phyloP scores from a whole-genome alignment of 257 asterid genomes.

The Nicotiana knightiana region DNA sequence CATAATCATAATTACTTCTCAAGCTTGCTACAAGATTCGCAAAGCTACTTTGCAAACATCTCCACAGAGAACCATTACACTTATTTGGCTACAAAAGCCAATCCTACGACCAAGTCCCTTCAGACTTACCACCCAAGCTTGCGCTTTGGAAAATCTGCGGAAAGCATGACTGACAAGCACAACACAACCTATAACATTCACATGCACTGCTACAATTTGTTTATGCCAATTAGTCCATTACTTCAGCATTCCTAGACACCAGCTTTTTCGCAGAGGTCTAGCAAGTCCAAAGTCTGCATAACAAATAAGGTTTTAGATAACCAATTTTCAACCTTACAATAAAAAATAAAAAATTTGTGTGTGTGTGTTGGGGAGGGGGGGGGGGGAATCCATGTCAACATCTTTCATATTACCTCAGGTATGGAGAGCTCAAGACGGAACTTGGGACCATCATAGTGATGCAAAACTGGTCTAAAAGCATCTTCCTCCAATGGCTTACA shows the following conservation, averaged over 20 bases:
- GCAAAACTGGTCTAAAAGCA: slow-evolving; percentile 87
- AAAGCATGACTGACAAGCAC: slow-evolving; percentile 26
- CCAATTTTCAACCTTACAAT: background rate
- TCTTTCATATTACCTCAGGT: slow-evolving; percentile 60
- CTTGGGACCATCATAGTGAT: slow-evolving; percentile 95
- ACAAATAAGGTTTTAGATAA: slow-evolving; percentile 2
- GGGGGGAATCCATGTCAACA: no score
- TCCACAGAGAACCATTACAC: slow-evolving; percentile 24
- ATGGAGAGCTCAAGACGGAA: slow-evolving; percentile 90
- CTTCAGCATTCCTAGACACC: slow-evolving; percentile 29
- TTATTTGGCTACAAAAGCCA: slow-evolving; percentile 41
- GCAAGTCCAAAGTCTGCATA: slow-evolving; percentile 74
- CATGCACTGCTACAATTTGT: slow-evolving; percentile 19
- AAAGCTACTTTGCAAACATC: slow-evolving; percentile 17
- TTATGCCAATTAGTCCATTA: slow-evolving; percentile 23
- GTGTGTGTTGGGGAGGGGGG: no score
- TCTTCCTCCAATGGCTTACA: slow-evolving; percentile 88
- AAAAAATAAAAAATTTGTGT: no score
- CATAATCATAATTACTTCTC: no score
- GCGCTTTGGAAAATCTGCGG: slow-evolving; percentile 54
- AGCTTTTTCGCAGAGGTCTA: slow-evolving; percentile 88
- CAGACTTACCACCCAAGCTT: slow-evolving; percentile 55
- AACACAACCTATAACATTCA: slow-evolving; percentile 30
- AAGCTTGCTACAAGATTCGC: background rate
- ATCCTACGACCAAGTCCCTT: slow-evolving; percentile 7